Conservation (phyloP, 495 filamentous ascomycete genomes). For the Neurospora sublineolata region DNA sequence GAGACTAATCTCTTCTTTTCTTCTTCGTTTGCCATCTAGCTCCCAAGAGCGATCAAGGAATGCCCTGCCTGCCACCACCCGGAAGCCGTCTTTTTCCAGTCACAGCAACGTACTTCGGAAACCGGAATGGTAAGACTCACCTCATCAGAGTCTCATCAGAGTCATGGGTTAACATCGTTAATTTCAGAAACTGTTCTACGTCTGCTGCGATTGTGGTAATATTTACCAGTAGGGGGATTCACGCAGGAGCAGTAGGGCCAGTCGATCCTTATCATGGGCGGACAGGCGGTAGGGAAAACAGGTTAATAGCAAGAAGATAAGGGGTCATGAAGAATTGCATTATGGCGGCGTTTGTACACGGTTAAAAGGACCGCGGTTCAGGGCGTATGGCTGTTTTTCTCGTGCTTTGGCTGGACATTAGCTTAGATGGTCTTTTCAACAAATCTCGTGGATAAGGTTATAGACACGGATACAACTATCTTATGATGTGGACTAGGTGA, state of each 20-base stretch:
- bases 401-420: neutral
- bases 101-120: conserved; percentile 87
- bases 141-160: neutral
- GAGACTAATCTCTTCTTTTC: neutral
- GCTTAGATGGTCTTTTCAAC: neutral
- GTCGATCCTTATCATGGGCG: neutral
- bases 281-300: neutral
- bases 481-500: neutral
- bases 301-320: neutral
- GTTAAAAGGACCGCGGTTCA: neutral
- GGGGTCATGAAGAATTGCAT: neutral
- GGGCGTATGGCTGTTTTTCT: neutral
- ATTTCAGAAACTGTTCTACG: conserved; percentile 89
- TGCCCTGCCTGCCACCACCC: conserved; percentile 76
- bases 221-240: conserved; percentile 49
- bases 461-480: neutral
- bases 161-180: conserved; percentile 13
- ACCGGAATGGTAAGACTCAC: conserved; percentile 80
- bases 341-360: neutral
- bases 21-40: conserved; percentile 41
- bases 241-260: neutral
- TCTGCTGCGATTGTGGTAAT: conserved; percentile 84
- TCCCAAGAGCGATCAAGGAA: conserved; percentile 69
- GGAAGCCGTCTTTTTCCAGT: conserved; percentile 96
- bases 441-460: neutral